Base-by-base conservation (phyloP, 139 green algal genomes). In the Coccomyxa sp. region DNA sequence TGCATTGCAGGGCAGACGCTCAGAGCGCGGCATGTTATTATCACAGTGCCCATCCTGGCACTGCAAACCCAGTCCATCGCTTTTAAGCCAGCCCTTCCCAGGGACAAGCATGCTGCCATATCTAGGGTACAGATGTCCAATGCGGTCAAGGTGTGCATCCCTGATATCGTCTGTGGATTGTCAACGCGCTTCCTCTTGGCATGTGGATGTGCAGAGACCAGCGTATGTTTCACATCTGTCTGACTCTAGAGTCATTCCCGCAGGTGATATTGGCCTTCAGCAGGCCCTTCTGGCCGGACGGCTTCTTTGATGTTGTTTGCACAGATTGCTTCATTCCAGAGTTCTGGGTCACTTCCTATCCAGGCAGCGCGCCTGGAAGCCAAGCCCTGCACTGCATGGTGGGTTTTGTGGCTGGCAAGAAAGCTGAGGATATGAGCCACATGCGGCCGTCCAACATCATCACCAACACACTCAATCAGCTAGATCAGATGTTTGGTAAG, bases 231-330 rank as follows among this genome's bases (percentile, higher is more conserved):
- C n/a, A n/a, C n/a, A n/a, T n/a, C n/a, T n/a, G n/a, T n/a, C n/a
- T n/a, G n/a, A n/a, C n/a, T n/a, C n/a, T n/a, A n/a, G n/a, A n/a
- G n/a, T n/a, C n/a, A n/a, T 39, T 58, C 22, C 2, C 70, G 79
- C 82, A 87, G 82, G 73, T 93, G 10, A 80, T 94, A 33, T 37
- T 90, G 34, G 83, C 74, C n/a, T 93, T 90, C 79, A 78, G 70
- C 4, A 22, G 84, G 6, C 83, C 77, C 22, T 93, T 97, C 85
- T 97, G 92, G 93, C 87, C 86, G 4, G 85, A 86, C 7, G 77
- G 84, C 55, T 86, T 97, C 79, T 97, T 95, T 70, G 93, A 96
- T 78, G 88, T 93, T 2, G 82, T 95, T 35, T 97, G 93, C 83
- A 84, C 88, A 0, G 86, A 89, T 70, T 79, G 68, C 39, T 95